Evolutionary conservation across 2,329 filamentous ascomycete species (phyloP), one percentile per base, ranked within the genome.

Genomic region (Akanthomyces uredinophilus): DNA sequence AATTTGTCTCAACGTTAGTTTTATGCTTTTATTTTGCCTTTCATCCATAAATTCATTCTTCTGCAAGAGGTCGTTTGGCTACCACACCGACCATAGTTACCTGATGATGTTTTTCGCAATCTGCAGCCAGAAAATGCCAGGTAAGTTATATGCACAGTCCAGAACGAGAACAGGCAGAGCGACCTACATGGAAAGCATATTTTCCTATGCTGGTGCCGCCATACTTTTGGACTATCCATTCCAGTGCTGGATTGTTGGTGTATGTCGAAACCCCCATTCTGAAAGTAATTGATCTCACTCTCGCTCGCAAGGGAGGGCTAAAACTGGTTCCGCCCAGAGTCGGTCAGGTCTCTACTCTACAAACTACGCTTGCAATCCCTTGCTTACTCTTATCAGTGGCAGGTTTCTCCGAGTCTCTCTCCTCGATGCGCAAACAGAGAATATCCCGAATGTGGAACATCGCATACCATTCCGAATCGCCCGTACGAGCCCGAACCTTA

Each of bases 131-230:
- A 29, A 44, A 7, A 55, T 44, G 22, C 5, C 8, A 24, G 16
- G 16, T 55, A 22, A 55, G 52, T 43, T 39, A 39, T 4, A 39
- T 16, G 13, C 3, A 16, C 3, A 39, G 3, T 37, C 7, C 32
- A 37, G 2, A 37, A 14, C 37, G 13, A 5, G 13, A 39, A 35
- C 7, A 35, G 32, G 7, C 7, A 35, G 32, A 16, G 37, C 16
- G 46, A 29, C 57, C 6, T 60, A 60, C 57, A 47, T 52, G 14
- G 22, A 32, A 27, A 14, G 57, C 44, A 20, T 50, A 32, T 11
- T 60, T 60, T 24, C 57, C 57, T n/a, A 60, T 60, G 22, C 57
- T 60, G 18, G 57, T 60, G 47, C 57, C 57, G 32, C 57, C 57
- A 18, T 27, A 60, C 20, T 60, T 60, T 4, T 60, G 57, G 10